phyloP scores from a whole-genome alignment of 192 early-diverging fungal genomes.

The Backusella psychrophila region DNA sequence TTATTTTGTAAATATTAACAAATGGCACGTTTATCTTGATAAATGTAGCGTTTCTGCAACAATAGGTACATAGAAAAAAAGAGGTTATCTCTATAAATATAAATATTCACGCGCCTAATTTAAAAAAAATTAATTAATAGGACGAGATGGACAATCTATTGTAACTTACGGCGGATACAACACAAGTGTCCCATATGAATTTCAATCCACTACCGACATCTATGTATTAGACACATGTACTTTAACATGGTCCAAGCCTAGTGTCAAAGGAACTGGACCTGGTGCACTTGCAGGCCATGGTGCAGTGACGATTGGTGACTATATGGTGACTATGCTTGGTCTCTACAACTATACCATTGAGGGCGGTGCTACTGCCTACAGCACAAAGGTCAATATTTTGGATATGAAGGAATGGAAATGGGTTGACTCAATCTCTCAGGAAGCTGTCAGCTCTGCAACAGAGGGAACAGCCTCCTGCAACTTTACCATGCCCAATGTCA shows the following conservation, averaged over 20 bases:
- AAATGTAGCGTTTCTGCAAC: constrained; percentile 14
- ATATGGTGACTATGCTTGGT: constrained; percentile 25
- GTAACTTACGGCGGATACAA: constrained; percentile 13
- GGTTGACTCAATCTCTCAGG: constrained; percentile 4
- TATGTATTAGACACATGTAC: constrained; percentile 25
- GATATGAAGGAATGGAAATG: constrained; percentile 21
- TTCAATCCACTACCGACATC: background rate
- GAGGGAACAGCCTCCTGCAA: background rate
- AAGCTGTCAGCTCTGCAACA: background rate
- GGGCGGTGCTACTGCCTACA: background rate
- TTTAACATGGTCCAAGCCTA: constrained; percentile 15
- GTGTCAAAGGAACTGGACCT: constrained; percentile 1
- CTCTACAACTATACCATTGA: background rate
- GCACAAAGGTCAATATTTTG: constrained; percentile 9
- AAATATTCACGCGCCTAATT: background rate
- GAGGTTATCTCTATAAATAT: background rate
- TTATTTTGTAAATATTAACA: background rate
- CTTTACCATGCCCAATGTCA: background rate
- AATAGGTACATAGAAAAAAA: background rate
- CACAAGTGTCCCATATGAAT: background rate
- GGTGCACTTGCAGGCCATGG: background rate
- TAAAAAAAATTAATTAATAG: background rate
- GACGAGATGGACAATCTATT: constrained; percentile 22
- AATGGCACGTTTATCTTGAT: background rate
- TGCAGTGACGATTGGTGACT: constrained; percentile 13